Percentiles rank a stretch among this genome's conserved stretches.
Evolutionary conservation across 768 basidiomycete genomes (phyloP).

Genomic region (Lactifluus piperatus): DNA sequence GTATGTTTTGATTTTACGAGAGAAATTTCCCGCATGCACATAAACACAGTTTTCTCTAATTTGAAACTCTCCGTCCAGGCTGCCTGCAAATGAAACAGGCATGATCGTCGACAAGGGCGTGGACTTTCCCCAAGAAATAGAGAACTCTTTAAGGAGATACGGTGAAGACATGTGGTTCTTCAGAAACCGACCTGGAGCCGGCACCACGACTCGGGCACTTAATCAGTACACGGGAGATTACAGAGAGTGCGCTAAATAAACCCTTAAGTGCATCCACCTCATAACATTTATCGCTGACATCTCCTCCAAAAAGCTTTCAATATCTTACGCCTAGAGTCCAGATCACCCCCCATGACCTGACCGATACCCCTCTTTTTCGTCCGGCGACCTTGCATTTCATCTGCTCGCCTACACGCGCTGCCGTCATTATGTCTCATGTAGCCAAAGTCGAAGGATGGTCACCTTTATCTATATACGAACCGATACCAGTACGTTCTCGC

Average conservation of each 20-base stretch:
- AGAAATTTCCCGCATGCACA: background rate
- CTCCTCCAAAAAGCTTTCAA: constrained; percentile 46
- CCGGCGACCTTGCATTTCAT: constrained; percentile 69
- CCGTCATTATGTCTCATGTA: constrained; percentile 57
- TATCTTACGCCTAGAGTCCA: constrained; percentile 68
- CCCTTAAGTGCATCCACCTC: background rate
- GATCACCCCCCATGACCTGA: constrained; percentile 62
- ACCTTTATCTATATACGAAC: constrained; percentile 72
- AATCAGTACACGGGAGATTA: constrained; percentile 69
- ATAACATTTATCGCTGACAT: constrained; percentile 8
- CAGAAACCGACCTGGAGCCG: constrained; percentile 43
- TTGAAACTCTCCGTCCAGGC: constrained; percentile 35
- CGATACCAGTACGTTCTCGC: constrained; percentile 57
- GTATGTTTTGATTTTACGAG: constrained; percentile 27
- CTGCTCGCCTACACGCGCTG: constrained; percentile 70
- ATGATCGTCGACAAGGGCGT: constrained; percentile 80
- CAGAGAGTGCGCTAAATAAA: constrained; percentile 52
- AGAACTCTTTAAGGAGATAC: constrained; percentile 47
- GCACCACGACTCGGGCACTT: constrained; percentile 68
- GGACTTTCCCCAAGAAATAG: constrained; percentile 61
- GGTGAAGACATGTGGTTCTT: constrained; percentile 75
- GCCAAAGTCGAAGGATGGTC: constrained; percentile 45
- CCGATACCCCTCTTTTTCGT: constrained; percentile 39
- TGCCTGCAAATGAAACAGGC: constrained; percentile 53
- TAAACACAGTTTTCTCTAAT: background rate